phyloP scores from a whole-genome alignment of 495 filamentous ascomycete species.

The Xylaria palmicola region DNA sequence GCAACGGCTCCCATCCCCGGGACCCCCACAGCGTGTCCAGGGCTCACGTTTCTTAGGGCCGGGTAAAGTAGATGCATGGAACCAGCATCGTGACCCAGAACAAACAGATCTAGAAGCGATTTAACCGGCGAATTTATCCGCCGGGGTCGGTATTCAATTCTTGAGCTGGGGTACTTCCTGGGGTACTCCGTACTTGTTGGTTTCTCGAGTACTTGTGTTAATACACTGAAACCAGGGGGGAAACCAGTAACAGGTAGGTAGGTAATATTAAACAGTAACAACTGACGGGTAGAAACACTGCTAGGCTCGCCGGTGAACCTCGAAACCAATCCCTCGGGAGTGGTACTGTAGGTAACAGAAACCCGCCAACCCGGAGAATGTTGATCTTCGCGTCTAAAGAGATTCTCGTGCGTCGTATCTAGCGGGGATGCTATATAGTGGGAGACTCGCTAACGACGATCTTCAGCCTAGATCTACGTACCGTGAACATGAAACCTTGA shows the following conservation, averaged over 20 bases:
- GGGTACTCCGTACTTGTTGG: too few species aligned
- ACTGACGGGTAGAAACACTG: not conserved
- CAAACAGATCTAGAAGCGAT: not conserved
- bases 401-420: too few species aligned
- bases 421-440: too few species aligned
- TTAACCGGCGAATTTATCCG: constrained; percentile 7
- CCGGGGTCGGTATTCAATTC: not conserved
- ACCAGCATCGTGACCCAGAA: not conserved
- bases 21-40: not conserved
- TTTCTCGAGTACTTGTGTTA: too few species aligned
- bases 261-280: not conserved
- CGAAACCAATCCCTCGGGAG: constrained; percentile 11
- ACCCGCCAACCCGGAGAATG: not conserved
- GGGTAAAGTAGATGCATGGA: not conserved
- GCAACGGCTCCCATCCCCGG: constrained; percentile 14
- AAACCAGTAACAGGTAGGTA: not conserved
- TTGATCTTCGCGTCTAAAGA: not conserved
- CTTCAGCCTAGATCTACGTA: too few species aligned
- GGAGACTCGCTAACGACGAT: too few species aligned
- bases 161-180: not conserved
- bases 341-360: not conserved
- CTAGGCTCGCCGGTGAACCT: constrained; percentile 4
- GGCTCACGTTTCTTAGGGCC: not conserved
- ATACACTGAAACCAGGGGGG: not conserved
- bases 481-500: not conserved